phyloP scores from a whole-genome alignment of 805 yeast genomes.

The Metschnikowia kofuensis region DNA sequence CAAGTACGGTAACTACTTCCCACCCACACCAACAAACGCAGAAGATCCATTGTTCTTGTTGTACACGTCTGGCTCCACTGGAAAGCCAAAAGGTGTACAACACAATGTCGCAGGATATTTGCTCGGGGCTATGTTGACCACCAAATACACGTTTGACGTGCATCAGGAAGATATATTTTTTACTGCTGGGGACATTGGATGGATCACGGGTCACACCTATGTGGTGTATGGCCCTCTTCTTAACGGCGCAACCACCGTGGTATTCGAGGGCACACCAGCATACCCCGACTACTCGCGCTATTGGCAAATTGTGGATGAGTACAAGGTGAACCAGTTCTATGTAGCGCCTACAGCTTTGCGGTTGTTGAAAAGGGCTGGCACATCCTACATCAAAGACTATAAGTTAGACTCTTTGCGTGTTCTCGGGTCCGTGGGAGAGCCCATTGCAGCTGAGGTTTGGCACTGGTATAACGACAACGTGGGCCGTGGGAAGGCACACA shows the following conservation, averaged over 20 bases:
- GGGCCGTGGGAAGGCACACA: constrained; percentile 86
- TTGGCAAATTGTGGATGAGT: constrained; percentile 92
- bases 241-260: constrained; percentile 83
- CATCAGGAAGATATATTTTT: constrained; percentile 84
- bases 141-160: constrained; percentile 90
- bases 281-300: constrained; percentile 93
- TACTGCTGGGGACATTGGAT: constrained; percentile 98
- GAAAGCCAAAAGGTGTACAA: constrained; percentile 97
- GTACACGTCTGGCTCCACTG: constrained; percentile 97
- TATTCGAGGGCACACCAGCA: constrained; percentile 97
- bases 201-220: constrained; percentile 99
- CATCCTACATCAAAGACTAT: constrained; percentile 72
- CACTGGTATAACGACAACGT: constrained; percentile 94
- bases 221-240: constrained; percentile 91
- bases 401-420: constrained; percentile 86
- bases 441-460: constrained; percentile 97
- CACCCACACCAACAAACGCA: constrained; percentile 82
- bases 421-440: constrained; percentile 97
- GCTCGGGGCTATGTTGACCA: constrained; percentile 86
- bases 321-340: constrained; percentile 92
- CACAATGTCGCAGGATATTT: constrained; percentile 94
- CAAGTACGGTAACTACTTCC: constrained; percentile 79
- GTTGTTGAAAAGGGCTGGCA: constrained; percentile 85
- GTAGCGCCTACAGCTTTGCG: constrained; percentile 98
- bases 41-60: constrained; percentile 95